phyloP scores from a whole-genome alignment of 2,329 filamentous ascomycete genomes.

The Claviceps lovelessii region DNA sequence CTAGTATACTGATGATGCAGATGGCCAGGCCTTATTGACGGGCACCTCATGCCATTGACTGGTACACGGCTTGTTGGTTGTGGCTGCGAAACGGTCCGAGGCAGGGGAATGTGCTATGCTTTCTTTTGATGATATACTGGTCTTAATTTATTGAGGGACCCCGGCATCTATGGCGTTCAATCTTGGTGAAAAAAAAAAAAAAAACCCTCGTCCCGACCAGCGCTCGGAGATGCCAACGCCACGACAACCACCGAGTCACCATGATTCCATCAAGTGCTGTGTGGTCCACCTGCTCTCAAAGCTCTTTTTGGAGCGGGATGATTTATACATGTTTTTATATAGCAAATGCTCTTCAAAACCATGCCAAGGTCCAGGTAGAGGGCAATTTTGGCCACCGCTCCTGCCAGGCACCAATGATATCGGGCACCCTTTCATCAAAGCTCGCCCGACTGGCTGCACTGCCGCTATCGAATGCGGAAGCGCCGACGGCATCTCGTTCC shows the following conservation, averaged over 20 bases:
- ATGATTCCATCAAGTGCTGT: not conserved
- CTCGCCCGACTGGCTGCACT: slow-evolving; percentile 51
- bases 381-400: slow-evolving; percentile 86
- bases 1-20: not conserved
- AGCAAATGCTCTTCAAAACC: slow-evolving; percentile 48
- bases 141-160: not conserved
- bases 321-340: not conserved
- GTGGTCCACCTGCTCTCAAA: not conserved
- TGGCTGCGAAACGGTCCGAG: not conserved
- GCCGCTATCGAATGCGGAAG: slow-evolving; percentile 54
- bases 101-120: not conserved
- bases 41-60: no score
- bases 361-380: slow-evolving; percentile 85
- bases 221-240: not conserved
- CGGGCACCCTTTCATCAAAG: slow-evolving; percentile 88
- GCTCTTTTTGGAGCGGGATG: no score
- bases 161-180: not conserved
- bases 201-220: no score
- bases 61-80: not conserved
- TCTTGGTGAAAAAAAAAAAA: not conserved
- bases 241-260: not conserved
- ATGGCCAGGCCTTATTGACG: not conserved
- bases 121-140: not conserved
- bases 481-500: slow-evolving; percentile 55
- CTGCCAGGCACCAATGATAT: slow-evolving; percentile 86